Conservation (phyloP, 2,329 filamentous ascomycete species). For the Zalaria obscura region DNA sequence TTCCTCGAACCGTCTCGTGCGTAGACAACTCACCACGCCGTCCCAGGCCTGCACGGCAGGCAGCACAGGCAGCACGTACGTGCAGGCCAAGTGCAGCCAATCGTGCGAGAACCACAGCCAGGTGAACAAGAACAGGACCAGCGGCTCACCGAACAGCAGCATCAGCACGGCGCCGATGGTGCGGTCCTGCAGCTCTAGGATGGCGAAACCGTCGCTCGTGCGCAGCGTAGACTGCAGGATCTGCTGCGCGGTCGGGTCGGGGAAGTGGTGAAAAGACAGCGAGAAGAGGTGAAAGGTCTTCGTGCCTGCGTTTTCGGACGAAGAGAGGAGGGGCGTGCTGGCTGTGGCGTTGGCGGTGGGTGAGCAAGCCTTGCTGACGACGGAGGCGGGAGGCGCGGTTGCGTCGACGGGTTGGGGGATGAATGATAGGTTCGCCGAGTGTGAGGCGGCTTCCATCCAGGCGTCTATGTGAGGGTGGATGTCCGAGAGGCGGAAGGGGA, state of each 20-base stretch:
- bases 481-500: slow-evolving; percentile 26
- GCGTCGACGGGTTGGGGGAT: slow-evolving; percentile 52
- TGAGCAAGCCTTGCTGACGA: slow-evolving; percentile 10
- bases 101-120: slow-evolving; percentile 39
- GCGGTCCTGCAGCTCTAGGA: slow-evolving; percentile 63
- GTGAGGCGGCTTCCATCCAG: slow-evolving; percentile 16
- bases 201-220: slow-evolving; percentile 53
- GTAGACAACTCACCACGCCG: slow-evolving; percentile 50
- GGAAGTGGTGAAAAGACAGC: slow-evolving; percentile 65
- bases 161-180: slow-evolving; percentile 14
- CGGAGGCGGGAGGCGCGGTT: slow-evolving; percentile 34
- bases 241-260: slow-evolving; percentile 43
- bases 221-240: slow-evolving; percentile 52
- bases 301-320: slow-evolving; percentile 2
- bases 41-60: slow-evolving; percentile 57
- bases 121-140: slow-evolving; percentile 38
- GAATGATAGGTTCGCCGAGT: slow-evolving; percentile 40
- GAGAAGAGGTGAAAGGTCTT: slow-evolving; percentile 56
- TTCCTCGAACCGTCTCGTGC: slow-evolving; percentile 54
- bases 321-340: background rate
- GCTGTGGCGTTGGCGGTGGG: background rate
- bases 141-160: slow-evolving; percentile 21
- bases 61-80: slow-evolving; percentile 51
- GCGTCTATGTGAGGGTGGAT: slow-evolving; percentile 23
- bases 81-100: slow-evolving; percentile 46